A percentile compares a stretch with the other conserved stretches of the same genome.
Conservation (phyloP, 345 rosid species). For the Cochlearia excelsa region DNA sequence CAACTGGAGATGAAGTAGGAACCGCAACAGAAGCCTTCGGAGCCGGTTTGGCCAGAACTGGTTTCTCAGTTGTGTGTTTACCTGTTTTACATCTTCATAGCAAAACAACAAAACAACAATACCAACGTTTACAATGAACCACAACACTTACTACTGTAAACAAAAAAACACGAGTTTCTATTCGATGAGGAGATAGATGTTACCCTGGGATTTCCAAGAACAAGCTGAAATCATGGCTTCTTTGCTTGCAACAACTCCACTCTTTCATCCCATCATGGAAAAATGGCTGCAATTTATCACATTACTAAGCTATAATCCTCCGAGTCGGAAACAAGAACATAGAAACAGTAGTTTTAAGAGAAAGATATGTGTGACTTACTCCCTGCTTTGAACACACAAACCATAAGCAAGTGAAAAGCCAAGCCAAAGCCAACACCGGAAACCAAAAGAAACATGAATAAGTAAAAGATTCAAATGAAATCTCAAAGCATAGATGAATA, state of each 20-base stretch:
- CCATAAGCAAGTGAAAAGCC: constrained; percentile 1
- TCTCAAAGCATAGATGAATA: neutral
- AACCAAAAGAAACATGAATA: neutral
- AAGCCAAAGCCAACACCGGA: constrained; percentile 19
- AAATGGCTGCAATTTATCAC: constrained; percentile 52
- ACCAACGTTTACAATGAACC: constrained; percentile 1
- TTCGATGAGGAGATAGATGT: neutral
- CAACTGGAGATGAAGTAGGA: constrained; percentile 37
- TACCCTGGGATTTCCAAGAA: constrained; percentile 93
- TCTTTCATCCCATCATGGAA: constrained; percentile 96
- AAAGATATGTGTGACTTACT: constrained; percentile 43
- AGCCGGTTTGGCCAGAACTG: constrained; percentile 51
- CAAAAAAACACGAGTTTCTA: neutral
- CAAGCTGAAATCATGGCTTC: constrained; percentile 85
- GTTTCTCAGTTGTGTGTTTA: constrained; percentile 91
- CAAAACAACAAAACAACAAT: constrained; percentile 20
- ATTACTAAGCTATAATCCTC: constrained; percentile 15
- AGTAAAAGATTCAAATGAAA: neutral
- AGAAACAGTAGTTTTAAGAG: constrained; percentile 9
- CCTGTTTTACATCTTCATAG: constrained; percentile 84
- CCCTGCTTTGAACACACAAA: constrained; percentile 48
- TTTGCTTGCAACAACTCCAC: constrained; percentile 98
- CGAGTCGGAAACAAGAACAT: neutral
- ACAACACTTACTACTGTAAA: neutral
- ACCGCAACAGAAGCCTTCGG: constrained; percentile 39